These are phyloP conservation scores for Debaryomyces udenii DNA, from an alignment of 1,139 yeast species.

Conservation along the genomic window DNA sequence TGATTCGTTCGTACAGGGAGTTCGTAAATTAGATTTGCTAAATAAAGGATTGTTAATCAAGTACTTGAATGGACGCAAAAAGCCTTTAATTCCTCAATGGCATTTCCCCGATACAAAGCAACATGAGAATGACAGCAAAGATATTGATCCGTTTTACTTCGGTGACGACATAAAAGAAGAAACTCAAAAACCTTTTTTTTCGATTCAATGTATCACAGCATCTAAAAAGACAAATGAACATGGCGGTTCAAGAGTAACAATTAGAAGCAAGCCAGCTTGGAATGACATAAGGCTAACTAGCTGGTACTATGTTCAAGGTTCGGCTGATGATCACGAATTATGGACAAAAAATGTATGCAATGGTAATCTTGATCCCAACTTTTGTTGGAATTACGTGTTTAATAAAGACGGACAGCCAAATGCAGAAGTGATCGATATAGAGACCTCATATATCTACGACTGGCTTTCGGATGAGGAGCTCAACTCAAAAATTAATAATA, in stretches of 20 bases:
- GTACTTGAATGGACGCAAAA: conserved; percentile 29
- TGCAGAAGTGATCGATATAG: conserved; percentile 26
- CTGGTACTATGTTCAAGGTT: conserved; percentile 76
- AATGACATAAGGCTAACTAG: conserved; percentile 13
- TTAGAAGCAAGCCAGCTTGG: conserved; percentile 3
- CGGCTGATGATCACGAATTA: conserved; percentile 90
- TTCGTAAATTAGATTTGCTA: conserved; percentile 42
- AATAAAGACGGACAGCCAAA: conserved; percentile 8
- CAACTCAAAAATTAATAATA: conserved; percentile 17
- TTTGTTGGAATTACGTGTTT: conserved; percentile 57
- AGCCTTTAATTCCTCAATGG: conserved; percentile 72
- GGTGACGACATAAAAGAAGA: background rate
- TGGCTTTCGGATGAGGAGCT: conserved; percentile 35
- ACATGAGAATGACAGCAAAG: background rate
- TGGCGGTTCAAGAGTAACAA: conserved; percentile 37
- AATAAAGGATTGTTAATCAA: conserved; percentile 31
- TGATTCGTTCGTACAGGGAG: conserved; percentile 51
- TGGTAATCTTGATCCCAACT: conserved; percentile 50
- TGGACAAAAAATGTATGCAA: conserved; percentile 55
- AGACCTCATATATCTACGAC: conserved; percentile 35
- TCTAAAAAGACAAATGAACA: conserved; percentile 48
- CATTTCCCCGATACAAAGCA: conserved; percentile 53
- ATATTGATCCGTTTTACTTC: conserved; percentile 5
- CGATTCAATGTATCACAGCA: conserved; percentile 60
- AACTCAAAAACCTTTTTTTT: conserved; percentile 12